Base-by-base conservation (phyloP, 2,329 filamentous ascomycete genomes). In the Hirsutella thompsonii region DNA sequence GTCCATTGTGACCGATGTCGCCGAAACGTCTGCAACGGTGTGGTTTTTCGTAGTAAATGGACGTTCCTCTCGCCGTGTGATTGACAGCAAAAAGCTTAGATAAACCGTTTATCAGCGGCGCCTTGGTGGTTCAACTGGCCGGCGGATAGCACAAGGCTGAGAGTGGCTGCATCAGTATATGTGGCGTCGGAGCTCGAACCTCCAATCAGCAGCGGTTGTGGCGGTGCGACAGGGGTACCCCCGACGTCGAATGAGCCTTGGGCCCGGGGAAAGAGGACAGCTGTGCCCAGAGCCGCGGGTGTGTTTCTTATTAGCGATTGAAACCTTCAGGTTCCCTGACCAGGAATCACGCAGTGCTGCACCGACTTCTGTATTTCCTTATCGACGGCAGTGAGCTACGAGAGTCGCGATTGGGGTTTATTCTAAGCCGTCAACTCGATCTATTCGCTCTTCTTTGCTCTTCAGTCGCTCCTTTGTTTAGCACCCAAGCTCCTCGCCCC, bases 121-220 rank as follows among this genome's bases (percentile, higher is more conserved):
- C 52, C 49, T 40, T 44, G n/a, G n/a, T n/a, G n/a, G n/a, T n/a
- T n/a, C n/a, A n/a, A n/a, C n/a, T n/a, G n/a, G n/a, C n/a, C n/a
- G n/a, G n/a, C n/a, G n/a, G 42, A 29, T 45, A 34, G 26, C 55
- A 51, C 5, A 60, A 62, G 39, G 57, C 56, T 10, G 52, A 59
- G 10, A 54, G 32, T 34, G 32, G 6, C 21, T 21, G 11, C n/a
- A n/a, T n/a, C n/a, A n/a, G n/a, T n/a, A n/a, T n/a, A n/a, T 14
- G 35, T 23, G 34, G 34, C 18, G 34, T 19, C 34, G 6, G 18
- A 19, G 34, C 34, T 19, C 10, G 16, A 33, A 50, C 13, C 46
- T 52, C 8, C 50, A 56, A n/a, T 42, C 55, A 1, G 55, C 55
- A 55, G 20, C 2, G 5, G 19, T 4, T 42, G 43, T 45, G 43